Base-by-base conservation (phyloP, 2,329 filamentous ascomycete genomes). In the Fusarium anguioides region DNA sequence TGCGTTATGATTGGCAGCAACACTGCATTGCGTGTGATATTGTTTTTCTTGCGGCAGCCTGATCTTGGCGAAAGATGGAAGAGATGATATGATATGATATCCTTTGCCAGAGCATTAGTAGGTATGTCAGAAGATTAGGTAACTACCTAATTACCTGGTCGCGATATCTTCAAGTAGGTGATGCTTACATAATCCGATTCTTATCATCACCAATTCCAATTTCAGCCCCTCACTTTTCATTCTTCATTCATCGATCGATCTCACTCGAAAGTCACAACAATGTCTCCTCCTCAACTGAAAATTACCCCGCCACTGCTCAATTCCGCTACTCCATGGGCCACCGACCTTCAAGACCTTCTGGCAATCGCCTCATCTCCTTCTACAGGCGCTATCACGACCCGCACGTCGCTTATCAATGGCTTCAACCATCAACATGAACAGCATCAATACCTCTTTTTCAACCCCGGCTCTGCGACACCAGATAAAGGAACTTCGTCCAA, bases 251-350 rank as follows among this genome's bases (percentile, higher is more conserved):
- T 14, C 14, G n/a, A 24, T 4, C 2, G 2, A 17, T 2, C 6
- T 6, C 3, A 11, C 14, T 14, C 5, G n/a, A 18, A 21, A 4
- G 2, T 21, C 11, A 5, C 14, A 9, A 62, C 27, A 3, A 73
- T 71, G 70, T 7, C 69, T 7, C 72, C 70, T 2, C 71, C 65
- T 8, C 54, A 42, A 10, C 75, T 91, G 11, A 48, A 68, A 9
- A 87, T 93, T 60, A 70, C 81, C 40, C 90, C 90, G 1, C 90
- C 90, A 0, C 81, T 95, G 8, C 81, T 94, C 66, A 94, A 94
- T 78, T 91, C 91, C 1, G 87, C 92, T 27, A 90, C 87, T 47
- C 91, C 91, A 1, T 94, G 91, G 91, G 91, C 91, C 24, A 92
- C 90, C 0, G 87, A 85, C 4, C 76, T 84, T 7, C 81, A 84